These are phyloP conservation scores for Salmacisia buchloeana DNA, from an alignment of 1,284 basidiomycete species.

Conservation along the genomic window DNA sequence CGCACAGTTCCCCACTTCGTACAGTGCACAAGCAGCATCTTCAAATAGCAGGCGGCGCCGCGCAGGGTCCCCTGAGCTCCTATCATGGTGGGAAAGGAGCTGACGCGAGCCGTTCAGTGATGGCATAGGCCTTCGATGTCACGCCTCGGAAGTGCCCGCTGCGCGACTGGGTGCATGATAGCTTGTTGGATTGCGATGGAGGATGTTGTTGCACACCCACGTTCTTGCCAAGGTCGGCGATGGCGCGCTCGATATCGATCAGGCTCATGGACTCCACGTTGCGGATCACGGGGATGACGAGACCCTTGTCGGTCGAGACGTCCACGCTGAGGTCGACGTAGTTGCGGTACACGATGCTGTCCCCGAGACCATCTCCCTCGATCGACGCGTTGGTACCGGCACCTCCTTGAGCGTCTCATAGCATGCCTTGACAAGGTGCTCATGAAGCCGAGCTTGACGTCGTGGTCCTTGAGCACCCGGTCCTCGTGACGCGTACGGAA, in stretches of 20 bases:
- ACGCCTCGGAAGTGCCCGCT: too few relatives aligned
- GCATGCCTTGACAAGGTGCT: background rate
- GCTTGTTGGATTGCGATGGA: too few relatives aligned
- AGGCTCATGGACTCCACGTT: background rate
- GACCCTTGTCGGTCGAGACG: background rate
- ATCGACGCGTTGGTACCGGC: background rate
- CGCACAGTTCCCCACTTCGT: too few relatives aligned
- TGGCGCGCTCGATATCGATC: background rate
- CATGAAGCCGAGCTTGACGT: conserved; percentile 5
- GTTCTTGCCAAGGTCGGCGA: background rate
- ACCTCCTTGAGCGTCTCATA: background rate
- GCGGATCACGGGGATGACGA: background rate
- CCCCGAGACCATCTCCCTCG: conserved; percentile 12
- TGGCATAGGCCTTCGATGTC: too few relatives aligned
- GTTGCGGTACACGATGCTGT: conserved; percentile 16
- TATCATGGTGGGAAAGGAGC: too few relatives aligned
- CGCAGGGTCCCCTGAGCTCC: too few relatives aligned
- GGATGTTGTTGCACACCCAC: too few relatives aligned
- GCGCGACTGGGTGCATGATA: too few relatives aligned
- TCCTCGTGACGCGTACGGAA: background rate
- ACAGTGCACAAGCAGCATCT: too few relatives aligned
- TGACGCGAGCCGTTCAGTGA: too few relatives aligned
- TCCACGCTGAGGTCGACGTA: conserved; percentile 4
- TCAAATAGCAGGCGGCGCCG: too few relatives aligned
- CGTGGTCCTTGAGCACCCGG: background rate